phyloP scores from a whole-genome alignment of 768 basidiomycete genomes.

The Mycena albidolilacea region DNA sequence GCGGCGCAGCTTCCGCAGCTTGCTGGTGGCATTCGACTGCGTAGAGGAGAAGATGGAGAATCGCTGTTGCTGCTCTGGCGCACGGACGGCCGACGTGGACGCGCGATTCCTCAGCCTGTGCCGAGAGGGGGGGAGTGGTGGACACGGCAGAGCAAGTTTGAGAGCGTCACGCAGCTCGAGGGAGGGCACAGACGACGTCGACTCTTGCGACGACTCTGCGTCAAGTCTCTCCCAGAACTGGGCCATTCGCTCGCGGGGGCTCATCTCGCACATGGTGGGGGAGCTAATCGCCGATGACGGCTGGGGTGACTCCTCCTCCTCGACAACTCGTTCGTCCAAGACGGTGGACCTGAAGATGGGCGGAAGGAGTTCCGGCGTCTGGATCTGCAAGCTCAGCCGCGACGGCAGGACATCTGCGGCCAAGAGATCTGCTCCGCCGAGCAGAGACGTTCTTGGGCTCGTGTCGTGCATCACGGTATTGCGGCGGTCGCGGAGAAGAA shows the following conservation, averaged over 20 bases:
- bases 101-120: conserved; percentile 53
- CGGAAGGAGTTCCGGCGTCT: conserved; percentile 33
- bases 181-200: conserved; percentile 23
- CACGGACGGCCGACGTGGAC: conserved; percentile 33
- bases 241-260: conserved; percentile 46
- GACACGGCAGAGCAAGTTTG: conserved; percentile 32
- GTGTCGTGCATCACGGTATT: conserved; percentile 12
- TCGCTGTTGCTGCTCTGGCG: conserved; percentile 53
- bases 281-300: conserved; percentile 29
- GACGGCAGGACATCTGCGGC: conserved; percentile 18
- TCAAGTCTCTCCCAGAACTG: conserved; percentile 66
- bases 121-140: conserved; percentile 43
- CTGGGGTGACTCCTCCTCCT: conserved; percentile 22
- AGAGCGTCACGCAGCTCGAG: conserved; percentile 39
- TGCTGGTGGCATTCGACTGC: conserved; percentile 56
- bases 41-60: conserved; percentile 54
- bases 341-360: conserved; percentile 40
- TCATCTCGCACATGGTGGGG: conserved; percentile 38
- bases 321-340: conserved; percentile 26
- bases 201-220: conserved; percentile 42
- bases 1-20: conserved; percentile 56
- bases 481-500: conserved; percentile 2
- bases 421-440: conserved; percentile 10
- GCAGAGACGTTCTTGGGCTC: conserved; percentile 24
- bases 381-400: conserved; percentile 34